Base-by-base conservation (phyloP, 164 flowering plant genomes). In the Liriodendron chinense region DNA sequence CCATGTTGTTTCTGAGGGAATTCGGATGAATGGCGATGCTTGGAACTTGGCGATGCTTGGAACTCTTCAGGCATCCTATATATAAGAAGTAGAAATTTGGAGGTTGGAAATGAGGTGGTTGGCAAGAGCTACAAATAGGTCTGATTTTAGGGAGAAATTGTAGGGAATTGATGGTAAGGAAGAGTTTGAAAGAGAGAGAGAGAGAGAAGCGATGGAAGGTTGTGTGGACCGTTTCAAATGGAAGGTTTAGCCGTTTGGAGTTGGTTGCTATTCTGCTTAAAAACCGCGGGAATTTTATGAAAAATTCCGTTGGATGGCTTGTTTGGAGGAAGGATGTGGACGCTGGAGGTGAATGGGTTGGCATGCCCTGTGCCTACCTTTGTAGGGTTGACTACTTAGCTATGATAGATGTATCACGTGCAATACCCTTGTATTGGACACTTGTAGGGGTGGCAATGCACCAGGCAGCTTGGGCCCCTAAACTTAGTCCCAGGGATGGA, bases 1-100 rank as follows among this genome's bases (percentile, higher is more conserved):
- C 82, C 82, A 80, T 80, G 2, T 24, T 57, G 47, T 61, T 13
- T 49, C n/a, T 4, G 71, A 28, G 16, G 16, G 63, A 49, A 14
- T 47, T 20, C 23, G 12, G 23, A 71, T 16, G 50, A 78, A 56
- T 43, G 64, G 63, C 28, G 50, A 74, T 53, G 74, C 24, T 34
- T 34, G 43, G 43, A 34, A 7, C 43, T 34, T 43, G 64, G 63
- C 28, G 50, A 74, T 53, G 74, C 24, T 34, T 34, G 43, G 43
- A 34, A 7, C 43, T 34, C 43, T 34, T 34, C 43, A 7, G 5
- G 6, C 5, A 34, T 4, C 43, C 43, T 34, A 34, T 34, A 3
- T 34, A 34, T 34, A 34, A 3, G 43, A 34, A 34, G 43, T 34
- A 34, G 10, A 34, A 69, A 12, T 62, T 50, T 73, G 5, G 68